Conservation (phyloP, 108 stramenopile genomes). For the Asterionellopsis glacialis region DNA sequence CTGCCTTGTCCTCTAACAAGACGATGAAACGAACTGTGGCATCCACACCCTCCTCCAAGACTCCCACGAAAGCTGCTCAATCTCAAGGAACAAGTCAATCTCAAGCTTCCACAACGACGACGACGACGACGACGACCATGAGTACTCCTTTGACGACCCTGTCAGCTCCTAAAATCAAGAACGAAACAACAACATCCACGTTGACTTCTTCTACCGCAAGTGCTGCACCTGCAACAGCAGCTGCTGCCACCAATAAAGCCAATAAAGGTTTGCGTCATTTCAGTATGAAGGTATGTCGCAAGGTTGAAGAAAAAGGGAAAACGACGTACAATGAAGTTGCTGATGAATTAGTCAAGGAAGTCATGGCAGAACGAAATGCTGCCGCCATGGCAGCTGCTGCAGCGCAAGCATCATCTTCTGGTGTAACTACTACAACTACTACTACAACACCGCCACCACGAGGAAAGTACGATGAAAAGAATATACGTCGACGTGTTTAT, state of each 20-base stretch:
- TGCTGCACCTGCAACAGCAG: neutral
- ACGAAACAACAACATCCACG: neutral
- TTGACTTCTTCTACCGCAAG: neutral
- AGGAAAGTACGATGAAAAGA: constrained; percentile 82
- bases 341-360: constrained; percentile 80
- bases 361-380: constrained; percentile 35
- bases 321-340: constrained; percentile 96
- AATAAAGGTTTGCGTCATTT: constrained; percentile 88
- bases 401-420: no score
- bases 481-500: constrained; percentile 91
- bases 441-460: constrained; percentile 4
- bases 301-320: constrained; percentile 89
- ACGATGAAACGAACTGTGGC: neutral
- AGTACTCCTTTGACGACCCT: neutral
- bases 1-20: neutral
- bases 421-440: no score
- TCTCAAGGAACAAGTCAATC: neutral
- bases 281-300: constrained; percentile 88
- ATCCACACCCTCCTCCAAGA: neutral
- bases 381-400: constrained; percentile 17
- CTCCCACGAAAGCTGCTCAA: neutral
- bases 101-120: neutral
- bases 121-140: neutral
- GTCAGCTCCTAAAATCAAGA: neutral
- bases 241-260: constrained; percentile 9